Base-by-base conservation (phyloP, 2,329 filamentous ascomycete species). In the Ophiostoma sp. region DNA sequence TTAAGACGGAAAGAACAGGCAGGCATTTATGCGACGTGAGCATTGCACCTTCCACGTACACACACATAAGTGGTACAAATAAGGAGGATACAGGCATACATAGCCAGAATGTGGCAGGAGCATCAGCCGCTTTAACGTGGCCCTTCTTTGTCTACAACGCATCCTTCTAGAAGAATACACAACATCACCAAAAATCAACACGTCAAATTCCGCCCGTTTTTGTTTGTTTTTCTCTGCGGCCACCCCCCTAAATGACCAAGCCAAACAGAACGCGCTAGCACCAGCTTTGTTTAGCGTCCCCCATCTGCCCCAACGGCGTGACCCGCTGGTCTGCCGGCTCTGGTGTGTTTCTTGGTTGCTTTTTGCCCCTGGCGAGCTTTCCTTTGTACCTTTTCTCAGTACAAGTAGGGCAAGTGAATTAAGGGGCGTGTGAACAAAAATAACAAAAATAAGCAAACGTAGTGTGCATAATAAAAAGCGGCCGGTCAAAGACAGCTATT, bases 281-380 rank as follows among this genome's bases (percentile, higher is more conserved):
- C 69, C 69, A 50, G 55, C 36, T 59, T 28, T 50, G 25, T 52
- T 61, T 71, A 71, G 69, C 69, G 69, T 71, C 50, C 50, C 48
- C 68, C 42, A 42, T 31, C 55, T 31, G 17, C 52, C 22, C 69
- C 55, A 71, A 42, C 69, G 69, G 69, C 55, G 69, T 61, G 55
- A 71, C 69, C 69, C 52, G 69, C 55, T 52, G 50, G 48, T 70
- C 31, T 55, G 64, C 64, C 64, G 64, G 61, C 15, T 48, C 15
- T 66, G 36, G 61, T 45, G 59, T 42, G 36, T 42, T 28, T 66
- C 36, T 66, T 25, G n/a, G 8, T 9, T 28, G n/a, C 9, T 45
- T 0, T 42, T 64, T 61, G 17, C 57, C n/a, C 12, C 4, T 45
- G 42, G 42, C 8, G 15, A 15, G 42, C n/a, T n/a, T 48, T 12